phyloP scores from a whole-genome alignment of 2,329 filamentous ascomycete species.

The Colletotrichum cuscutae region DNA sequence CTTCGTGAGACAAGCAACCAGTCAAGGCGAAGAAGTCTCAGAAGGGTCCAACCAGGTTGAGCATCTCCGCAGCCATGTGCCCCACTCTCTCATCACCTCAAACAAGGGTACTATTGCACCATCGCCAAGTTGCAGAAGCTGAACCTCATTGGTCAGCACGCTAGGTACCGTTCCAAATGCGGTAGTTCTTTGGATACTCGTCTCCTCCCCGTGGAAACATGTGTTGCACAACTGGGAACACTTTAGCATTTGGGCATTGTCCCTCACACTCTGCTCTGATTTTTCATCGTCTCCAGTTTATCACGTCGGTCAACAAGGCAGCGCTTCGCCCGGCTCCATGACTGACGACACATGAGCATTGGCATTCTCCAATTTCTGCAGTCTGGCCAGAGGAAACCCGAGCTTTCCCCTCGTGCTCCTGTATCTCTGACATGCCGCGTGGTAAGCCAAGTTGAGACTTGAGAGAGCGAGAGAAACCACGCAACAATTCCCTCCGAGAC shows the following conservation, averaged over 20 bases:
- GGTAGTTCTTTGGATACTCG: slow-evolving; percentile 26
- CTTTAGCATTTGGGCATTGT: not conserved
- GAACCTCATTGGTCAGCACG: slow-evolving; percentile 23
- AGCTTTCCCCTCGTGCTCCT: slow-evolving; percentile 6
- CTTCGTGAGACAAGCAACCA: not conserved
- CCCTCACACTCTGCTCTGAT: slow-evolving; percentile 24
- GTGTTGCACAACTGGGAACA: slow-evolving; percentile 18
- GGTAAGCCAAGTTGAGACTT: not conserved
- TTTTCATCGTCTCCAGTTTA: slow-evolving; percentile 33
- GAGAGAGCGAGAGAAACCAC: slow-evolving; percentile 1
- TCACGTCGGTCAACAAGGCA: slow-evolving; percentile 22
- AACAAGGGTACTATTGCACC: slow-evolving; percentile 35
- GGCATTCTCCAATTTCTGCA: slow-evolving; percentile 17
- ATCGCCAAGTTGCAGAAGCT: slow-evolving; percentile 35
- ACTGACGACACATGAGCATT: slow-evolving; percentile 26
- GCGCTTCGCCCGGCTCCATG: slow-evolving; percentile 14
- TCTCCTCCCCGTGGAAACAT: slow-evolving; percentile 9
- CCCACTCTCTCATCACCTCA: slow-evolving; percentile 33
- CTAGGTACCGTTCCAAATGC: slow-evolving; percentile 2
- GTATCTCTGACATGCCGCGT: not conserved
- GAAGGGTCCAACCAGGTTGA: slow-evolving; percentile 27
- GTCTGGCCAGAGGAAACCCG: slow-evolving; percentile 6
- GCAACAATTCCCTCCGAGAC: slow-evolving; percentile 12
- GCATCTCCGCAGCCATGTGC: slow-evolving; percentile 18
- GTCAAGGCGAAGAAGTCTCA: not conserved